Evolutionary conservation across 495 filamentous ascomycete genomes (phyloP).

Genomic region (Penicillium desertorum): DNA sequence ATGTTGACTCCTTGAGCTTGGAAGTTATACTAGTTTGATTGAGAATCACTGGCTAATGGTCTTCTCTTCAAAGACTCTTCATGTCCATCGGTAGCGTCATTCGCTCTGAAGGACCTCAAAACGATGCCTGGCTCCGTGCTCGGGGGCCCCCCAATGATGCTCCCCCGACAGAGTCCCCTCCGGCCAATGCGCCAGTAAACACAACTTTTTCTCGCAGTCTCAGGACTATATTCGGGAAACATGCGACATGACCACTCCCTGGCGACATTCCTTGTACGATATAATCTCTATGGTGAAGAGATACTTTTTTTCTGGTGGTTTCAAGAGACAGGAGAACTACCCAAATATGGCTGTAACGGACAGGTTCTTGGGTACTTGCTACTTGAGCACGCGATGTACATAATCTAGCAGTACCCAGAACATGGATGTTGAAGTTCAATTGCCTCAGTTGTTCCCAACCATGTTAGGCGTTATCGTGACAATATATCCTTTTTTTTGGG

Average conservation of each 20-base stretch:
- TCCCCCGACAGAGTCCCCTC: conserved; percentile 43
- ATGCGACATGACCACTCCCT: conserved; percentile 30
- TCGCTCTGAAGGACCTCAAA: conserved; percentile 68
- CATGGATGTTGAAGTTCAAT: conserved; percentile 7
- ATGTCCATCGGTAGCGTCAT: conserved; percentile 98
- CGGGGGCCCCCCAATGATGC: conserved; percentile 50
- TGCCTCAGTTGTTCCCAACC: background rate
- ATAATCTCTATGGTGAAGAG: conserved; percentile 23
- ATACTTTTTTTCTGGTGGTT: conserved; percentile 18
- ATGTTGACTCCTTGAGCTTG: conserved; percentile 27
- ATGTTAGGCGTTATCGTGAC: conserved; percentile 3
- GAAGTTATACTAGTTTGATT: conserved; percentile 5
- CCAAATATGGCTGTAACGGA: background rate
- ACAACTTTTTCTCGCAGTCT: conserved; percentile 6
- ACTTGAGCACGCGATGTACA: conserved; percentile 11
- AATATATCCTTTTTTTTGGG: background rate
- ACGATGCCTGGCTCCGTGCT: conserved; percentile 50
- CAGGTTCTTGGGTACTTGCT: conserved; percentile 7
- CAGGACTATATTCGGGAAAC: conserved; percentile 13
- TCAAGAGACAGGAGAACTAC: conserved; percentile 5
- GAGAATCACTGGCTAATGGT: conserved; percentile 16
- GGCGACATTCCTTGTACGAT: conserved; percentile 41
- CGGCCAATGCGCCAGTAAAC: conserved; percentile 39
- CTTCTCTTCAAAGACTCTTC: conserved; percentile 64
- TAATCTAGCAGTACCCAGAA: conserved; percentile 14